Percentiles rank a stretch among this genome's conserved stretches.
These are phyloP conservation scores for Aspergillus aculeatinus DNA, from an alignment of 2,329 filamentous ascomycete genomes.

Conservation along the genomic window DNA sequence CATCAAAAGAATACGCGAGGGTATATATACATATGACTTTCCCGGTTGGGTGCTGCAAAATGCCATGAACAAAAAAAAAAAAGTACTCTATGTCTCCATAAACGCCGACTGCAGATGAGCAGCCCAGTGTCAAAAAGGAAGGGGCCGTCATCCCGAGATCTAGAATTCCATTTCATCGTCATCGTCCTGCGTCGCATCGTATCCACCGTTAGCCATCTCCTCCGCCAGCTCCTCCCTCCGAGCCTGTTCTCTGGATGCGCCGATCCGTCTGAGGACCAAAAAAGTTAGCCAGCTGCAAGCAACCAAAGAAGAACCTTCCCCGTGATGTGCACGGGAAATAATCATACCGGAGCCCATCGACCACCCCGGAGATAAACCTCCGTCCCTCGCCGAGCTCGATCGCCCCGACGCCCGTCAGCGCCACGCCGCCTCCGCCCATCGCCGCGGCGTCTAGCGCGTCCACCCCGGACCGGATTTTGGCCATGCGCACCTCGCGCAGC, in stretches of 20 bases:
- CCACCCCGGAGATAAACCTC: conserved; percentile 78
- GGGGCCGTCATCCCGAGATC: conserved; percentile 1
- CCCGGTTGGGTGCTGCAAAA: conserved; percentile 14
- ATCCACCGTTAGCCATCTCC: conserved; percentile 55
- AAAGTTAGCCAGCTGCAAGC: conserved; percentile 3
- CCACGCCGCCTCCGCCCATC: conserved; percentile 62
- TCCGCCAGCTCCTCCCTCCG: conserved; percentile 75
- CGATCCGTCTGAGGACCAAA: conserved; percentile 62
- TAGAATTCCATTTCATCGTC: conserved; percentile 59
- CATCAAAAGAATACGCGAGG: conserved; percentile 25
- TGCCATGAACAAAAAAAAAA: background rate
- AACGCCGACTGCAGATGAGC: conserved; percentile 23
- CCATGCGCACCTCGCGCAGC: conserved; percentile 80
- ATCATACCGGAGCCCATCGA: conserved; percentile 71
- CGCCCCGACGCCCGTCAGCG: conserved; percentile 78
- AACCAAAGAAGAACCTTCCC: background rate
- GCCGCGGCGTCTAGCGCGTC: conserved; percentile 61
- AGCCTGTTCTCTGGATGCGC: conserved; percentile 73
- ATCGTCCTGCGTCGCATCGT: conserved; percentile 49
- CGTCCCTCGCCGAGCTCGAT: conserved; percentile 90
- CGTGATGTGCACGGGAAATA: too few relatives aligned
- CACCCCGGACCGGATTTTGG: conserved; percentile 79
- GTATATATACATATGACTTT: conserved; percentile 38
- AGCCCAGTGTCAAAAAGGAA: conserved; percentile 9
- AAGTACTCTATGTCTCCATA: conserved; percentile 22